Percentiles rank a stretch among this genome's conserved stretches.
Conservation (phyloP, 202 grass and related monocot genomes). For the Eragrostis tef region DNA sequence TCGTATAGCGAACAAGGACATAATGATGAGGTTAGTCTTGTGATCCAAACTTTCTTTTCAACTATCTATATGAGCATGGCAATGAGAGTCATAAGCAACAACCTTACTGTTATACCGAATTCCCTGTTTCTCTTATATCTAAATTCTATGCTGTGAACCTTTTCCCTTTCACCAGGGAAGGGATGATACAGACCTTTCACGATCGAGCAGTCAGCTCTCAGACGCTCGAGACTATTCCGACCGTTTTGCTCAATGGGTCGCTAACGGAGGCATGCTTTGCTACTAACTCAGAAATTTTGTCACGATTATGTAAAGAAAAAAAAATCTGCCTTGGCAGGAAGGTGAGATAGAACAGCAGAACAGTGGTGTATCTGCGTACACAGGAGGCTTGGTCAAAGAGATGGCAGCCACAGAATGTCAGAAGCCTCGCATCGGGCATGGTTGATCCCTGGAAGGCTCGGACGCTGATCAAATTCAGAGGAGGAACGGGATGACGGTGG, state of each 20-base stretch:
- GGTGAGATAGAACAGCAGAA: conserved; percentile 12
- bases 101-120: background rate
- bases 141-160: background rate
- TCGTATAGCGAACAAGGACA: conserved; percentile 55
- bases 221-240: conserved; percentile 63
- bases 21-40: conserved; percentile 52
- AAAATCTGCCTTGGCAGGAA: background rate
- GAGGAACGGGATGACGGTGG: background rate
- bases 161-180: conserved; percentile 49
- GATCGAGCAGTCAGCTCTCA: conserved; percentile 50
- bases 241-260: conserved; percentile 77
- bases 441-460: background rate
- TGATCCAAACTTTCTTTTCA: background rate
- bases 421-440: conserved; percentile 16
- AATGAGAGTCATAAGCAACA: background rate
- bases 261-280: conserved; percentile 69
- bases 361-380: background rate
- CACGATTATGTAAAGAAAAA: conserved; percentile 10
- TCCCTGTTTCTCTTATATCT: background rate
- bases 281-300: conserved; percentile 53
- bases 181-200: conserved; percentile 55
- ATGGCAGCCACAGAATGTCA: background rate
- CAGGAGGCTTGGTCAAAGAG: background rate
- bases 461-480: background rate
- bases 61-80: conserved; percentile 10